Evolutionary conservation across 805 yeast genomes (phyloP).

Genomic region (Starmerella sp.): DNA sequence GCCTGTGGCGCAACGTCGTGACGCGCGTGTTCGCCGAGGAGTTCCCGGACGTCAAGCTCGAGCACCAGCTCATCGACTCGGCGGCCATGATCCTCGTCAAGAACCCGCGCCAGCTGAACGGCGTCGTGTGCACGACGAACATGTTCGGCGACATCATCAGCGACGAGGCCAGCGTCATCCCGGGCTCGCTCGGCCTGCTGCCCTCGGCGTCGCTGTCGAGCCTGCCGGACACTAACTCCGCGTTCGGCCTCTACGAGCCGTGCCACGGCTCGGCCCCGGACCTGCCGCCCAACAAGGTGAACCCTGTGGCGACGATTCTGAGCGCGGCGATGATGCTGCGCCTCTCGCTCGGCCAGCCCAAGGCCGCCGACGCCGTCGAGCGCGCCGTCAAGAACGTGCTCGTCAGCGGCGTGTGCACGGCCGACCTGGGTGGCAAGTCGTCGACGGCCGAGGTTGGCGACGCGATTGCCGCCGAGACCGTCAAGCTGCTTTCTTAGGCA

Average conservation of each 20-base stretch:
- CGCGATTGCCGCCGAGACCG: constrained; percentile 70
- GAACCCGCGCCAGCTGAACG: constrained; percentile 82
- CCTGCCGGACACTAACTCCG: constrained; percentile 87
- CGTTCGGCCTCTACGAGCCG: constrained; percentile 95
- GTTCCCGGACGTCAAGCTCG: constrained; percentile 76
- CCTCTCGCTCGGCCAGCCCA: constrained; percentile 67
- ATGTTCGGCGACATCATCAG: constrained; percentile 98
- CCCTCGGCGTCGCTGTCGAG: constrained; percentile 96
- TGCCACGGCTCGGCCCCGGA: constrained; percentile 99
- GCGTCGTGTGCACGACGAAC: constrained; percentile 83
- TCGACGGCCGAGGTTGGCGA: constrained; percentile 88
- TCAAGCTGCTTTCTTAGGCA: constrained; percentile 35
- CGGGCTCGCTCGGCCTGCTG: constrained; percentile 90
- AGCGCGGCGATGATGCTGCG: constrained; percentile 97
- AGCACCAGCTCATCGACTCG: constrained; percentile 94
- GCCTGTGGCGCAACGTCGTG: constrained; percentile 93
- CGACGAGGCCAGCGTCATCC: constrained; percentile 96
- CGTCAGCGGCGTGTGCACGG: constrained; percentile 79
- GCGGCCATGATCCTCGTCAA: constrained; percentile 97
- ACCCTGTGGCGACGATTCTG: constrained; percentile 89
- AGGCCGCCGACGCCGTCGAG: constrained; percentile 83
- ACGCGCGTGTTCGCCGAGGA: constrained; percentile 73
- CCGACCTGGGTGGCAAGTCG: constrained; percentile 76
- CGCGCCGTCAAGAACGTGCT: constrained; percentile 73
- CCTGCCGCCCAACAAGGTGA: constrained; percentile 73